Conservation (phyloP, 1,284 basidiomycete species). For the Puccinia horiana region DNA sequence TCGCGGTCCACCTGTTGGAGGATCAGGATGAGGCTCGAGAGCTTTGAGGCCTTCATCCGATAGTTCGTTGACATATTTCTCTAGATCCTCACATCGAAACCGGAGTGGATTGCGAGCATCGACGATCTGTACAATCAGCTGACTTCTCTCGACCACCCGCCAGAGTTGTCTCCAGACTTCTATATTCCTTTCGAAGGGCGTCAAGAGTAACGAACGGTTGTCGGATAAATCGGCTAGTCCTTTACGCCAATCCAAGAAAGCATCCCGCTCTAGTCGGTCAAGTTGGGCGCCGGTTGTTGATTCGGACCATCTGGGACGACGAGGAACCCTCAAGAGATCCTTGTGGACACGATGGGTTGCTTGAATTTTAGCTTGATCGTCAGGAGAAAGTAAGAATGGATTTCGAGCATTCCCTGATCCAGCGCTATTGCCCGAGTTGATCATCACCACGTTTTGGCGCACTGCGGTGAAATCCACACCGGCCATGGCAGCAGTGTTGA, state of each 20-base stretch:
- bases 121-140: slow-evolving; percentile 90
- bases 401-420: slow-evolving; percentile 64
- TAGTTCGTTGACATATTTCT: slow-evolving; percentile 71
- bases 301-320: slow-evolving; percentile 79
- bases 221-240: slow-evolving; percentile 83
- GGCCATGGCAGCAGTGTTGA: slow-evolving; percentile 90
- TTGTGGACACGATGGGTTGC: slow-evolving; percentile 74
- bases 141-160: slow-evolving; percentile 89
- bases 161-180: slow-evolving; percentile 96
- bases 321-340: slow-evolving; percentile 74
- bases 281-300: slow-evolving; percentile 73
- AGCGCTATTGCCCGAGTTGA: slow-evolving; percentile 63
- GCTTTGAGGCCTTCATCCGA: slow-evolving; percentile 40
- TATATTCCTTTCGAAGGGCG: slow-evolving; percentile 91
- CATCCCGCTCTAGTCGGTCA: slow-evolving; percentile 80
- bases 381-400: slow-evolving; percentile 79
- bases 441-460: slow-evolving; percentile 85
- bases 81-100: slow-evolving; percentile 89
- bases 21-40: background rate
- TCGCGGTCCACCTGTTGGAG: slow-evolving; percentile 60
- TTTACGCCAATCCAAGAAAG: slow-evolving; percentile 87
- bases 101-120: slow-evolving; percentile 88
- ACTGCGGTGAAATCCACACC: slow-evolving; percentile 97
- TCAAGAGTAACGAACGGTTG: slow-evolving; percentile 73
- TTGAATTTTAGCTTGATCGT: slow-evolving; percentile 76